Percentiles rank a stretch among this genome's conserved stretches.
These are phyloP conservation scores for Phaseolus lunatus DNA, from an alignment of 306 rosid species.

Conservation along the genomic window DNA sequence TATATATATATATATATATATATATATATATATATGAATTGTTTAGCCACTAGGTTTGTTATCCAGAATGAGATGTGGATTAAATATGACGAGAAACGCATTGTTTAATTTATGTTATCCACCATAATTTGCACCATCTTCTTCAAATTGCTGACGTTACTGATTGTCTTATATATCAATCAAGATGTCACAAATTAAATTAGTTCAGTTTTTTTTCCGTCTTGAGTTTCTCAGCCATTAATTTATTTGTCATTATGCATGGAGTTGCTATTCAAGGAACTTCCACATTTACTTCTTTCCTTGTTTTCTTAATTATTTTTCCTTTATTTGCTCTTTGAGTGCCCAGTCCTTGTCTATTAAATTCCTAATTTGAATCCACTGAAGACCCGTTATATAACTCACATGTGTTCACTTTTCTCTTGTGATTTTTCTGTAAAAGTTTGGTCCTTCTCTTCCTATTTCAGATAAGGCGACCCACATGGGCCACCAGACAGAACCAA, in stretches of 20 bases:
- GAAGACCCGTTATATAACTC: not conserved
- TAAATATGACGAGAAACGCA: slow-evolving; percentile 4
- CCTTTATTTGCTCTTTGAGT: not conserved
- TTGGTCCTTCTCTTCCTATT: not conserved
- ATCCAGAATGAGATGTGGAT: not conserved
- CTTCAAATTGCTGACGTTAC: not conserved
- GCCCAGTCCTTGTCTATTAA: not conserved
- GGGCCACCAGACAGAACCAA: not conserved
- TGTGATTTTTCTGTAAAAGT: not conserved
- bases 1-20: too few relatives aligned
- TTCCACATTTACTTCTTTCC: not conserved
- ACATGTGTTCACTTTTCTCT: not conserved
- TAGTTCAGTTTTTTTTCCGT: not conserved
- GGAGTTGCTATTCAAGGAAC: not conserved
- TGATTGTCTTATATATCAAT: not conserved
- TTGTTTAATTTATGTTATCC: not conserved
- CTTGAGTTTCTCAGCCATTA: not conserved
- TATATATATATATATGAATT: too few relatives aligned
- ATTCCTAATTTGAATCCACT: not conserved
- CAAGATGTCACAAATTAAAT: not conserved
- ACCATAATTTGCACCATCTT: not conserved
- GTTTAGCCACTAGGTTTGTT: not conserved
- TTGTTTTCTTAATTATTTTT: not conserved
- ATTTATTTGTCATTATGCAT: not conserved
- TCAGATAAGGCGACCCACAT: not conserved